phyloP scores from a whole-genome alignment of 768 basidiomycete genomes.

The Calocybe gangraenosa region DNA sequence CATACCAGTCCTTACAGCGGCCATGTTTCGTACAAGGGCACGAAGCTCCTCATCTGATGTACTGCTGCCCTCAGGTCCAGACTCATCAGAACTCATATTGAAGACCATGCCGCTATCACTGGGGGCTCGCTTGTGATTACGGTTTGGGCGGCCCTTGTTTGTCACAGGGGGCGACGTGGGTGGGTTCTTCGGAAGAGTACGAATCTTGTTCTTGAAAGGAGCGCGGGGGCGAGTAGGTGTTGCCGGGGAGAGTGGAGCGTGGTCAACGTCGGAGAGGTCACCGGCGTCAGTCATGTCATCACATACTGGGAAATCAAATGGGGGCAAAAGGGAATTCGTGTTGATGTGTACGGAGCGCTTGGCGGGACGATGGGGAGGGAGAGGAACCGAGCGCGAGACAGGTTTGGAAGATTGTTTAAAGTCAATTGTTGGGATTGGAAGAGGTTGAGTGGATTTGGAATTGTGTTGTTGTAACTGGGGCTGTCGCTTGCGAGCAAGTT shows the following conservation, averaged over 20 bases:
- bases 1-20: conserved; percentile 2
- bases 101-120: conserved; percentile 66
- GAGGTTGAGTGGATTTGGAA: conserved; percentile 9
- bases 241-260: conserved; percentile 33
- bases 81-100: conserved; percentile 68
- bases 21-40: conserved; percentile 16
- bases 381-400: conserved; percentile 52
- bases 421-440: conserved; percentile 11
- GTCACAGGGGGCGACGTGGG: conserved; percentile 15
- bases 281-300: conserved; percentile 62
- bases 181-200: conserved; percentile 52
- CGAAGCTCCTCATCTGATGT: conserved; percentile 35
- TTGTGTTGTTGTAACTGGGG: conserved; percentile 13
- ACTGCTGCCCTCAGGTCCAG: conserved; percentile 11
- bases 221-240: conserved; percentile 50
- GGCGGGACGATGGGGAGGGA: conserved; percentile 29
- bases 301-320: conserved; percentile 58
- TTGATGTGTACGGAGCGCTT: conserved; percentile 20
- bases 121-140: conserved; percentile 55
- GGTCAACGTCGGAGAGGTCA: conserved; percentile 27
- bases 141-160: conserved; percentile 12
- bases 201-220: conserved; percentile 27
- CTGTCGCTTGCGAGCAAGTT: conserved; percentile 57
- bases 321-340: conserved; percentile 13
- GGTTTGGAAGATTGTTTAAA: conserved; percentile 16